Percentiles rank a stretch among this genome's conserved stretches.
Evolutionary conservation across 495 filamentous ascomycete species (phyloP).

Genomic region (Neurospora sp.): DNA sequence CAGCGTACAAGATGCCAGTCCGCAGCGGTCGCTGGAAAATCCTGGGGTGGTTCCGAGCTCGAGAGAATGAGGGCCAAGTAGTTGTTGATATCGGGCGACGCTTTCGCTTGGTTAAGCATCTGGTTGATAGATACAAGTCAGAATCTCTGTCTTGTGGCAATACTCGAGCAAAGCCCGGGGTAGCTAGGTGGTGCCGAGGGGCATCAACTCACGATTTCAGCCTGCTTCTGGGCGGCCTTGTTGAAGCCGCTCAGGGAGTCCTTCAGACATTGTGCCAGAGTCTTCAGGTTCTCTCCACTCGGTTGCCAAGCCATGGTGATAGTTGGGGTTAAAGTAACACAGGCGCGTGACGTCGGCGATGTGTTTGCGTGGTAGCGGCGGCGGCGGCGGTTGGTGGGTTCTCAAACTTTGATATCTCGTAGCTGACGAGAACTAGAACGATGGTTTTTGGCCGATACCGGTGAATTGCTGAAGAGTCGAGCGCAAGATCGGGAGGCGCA

Average conservation of each 20-base stretch:
- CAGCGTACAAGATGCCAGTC: conserved; percentile 69
- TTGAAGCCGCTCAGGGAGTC: conserved; percentile 85
- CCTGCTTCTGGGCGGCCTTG: conserved; percentile 68
- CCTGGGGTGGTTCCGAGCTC: conserved; percentile 49
- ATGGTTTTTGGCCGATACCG: background rate
- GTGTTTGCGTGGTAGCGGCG: background rate
- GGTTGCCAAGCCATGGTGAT: conserved; percentile 85
- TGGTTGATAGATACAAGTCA: conserved; percentile 29
- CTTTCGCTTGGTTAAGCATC: conserved; percentile 91
- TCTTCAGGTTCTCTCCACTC: conserved; percentile 70
- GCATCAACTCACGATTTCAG: conserved; percentile 46
- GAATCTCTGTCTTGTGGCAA: conserved; percentile 2
- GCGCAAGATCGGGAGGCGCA: background rate
- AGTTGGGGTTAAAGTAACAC: background rate
- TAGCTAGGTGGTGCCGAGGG: background rate
- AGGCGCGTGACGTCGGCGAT: background rate
- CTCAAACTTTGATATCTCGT: background rate
- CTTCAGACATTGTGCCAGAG: conserved; percentile 78
- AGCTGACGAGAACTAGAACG: background rate
- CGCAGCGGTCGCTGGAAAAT: conserved; percentile 42
- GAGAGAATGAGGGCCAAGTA: conserved; percentile 90
- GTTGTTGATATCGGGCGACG: conserved; percentile 89
- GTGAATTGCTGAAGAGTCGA: conserved; percentile 1
- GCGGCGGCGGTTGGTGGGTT: conserved; percentile 4
- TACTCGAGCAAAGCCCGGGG: conserved; percentile 1